Base-by-base conservation (phyloP, 2,329 filamentous ascomycete species). In the Pseudopyricularia javanii region DNA sequence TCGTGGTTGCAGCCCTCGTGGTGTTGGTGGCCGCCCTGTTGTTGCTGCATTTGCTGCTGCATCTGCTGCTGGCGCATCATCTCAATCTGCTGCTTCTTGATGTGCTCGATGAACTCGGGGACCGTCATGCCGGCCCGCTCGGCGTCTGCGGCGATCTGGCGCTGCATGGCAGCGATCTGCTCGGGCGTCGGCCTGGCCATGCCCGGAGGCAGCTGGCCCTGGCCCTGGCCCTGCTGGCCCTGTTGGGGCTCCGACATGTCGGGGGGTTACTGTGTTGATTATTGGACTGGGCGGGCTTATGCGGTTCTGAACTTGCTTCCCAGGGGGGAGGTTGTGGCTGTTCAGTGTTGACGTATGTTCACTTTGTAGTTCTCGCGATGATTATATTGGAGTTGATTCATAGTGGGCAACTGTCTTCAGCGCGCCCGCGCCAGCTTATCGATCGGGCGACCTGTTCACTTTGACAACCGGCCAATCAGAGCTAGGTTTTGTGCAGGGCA, bases 81-180 rank as follows among this genome's bases (percentile, higher is more conserved):
- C 56, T 70, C 66, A 58, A 67, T 64, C 55, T 73, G 68, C 56
- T 82, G 78, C 59, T 71, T 73, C 66, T 80, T 81, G 61, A 85
- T 72, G 55, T 81, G 78, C 63, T 85, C 82, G 62, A 94, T 79
- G 65, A 95, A 95, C 68, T 95, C 77, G 47, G 85, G 88, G 1
- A 93, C 84, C 7, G 85, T 82, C 78, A 97, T 83, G 66, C 91
- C 91, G 57, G 84, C 80, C 70, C 86, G 90, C 63, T 86, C 76
- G 49, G 91, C 91, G 69, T 96, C 91, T 50, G 80, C 79, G 49
- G 85, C 85, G 47, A 96, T 73, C 68, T 93, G 86, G 61, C 83
- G 80, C 68, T 94, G 88, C 77, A 96, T 93, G 53, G 79, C 77
- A 54, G 81, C 80, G 58, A 95, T 87, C 72, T 96, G 90, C 71